A percentile compares a stretch with the other conserved stretches of the same genome.
Conservation (phyloP, 202 grass and related monocot genomes). For the Bolboschoenoplectus hybrid region DNA sequence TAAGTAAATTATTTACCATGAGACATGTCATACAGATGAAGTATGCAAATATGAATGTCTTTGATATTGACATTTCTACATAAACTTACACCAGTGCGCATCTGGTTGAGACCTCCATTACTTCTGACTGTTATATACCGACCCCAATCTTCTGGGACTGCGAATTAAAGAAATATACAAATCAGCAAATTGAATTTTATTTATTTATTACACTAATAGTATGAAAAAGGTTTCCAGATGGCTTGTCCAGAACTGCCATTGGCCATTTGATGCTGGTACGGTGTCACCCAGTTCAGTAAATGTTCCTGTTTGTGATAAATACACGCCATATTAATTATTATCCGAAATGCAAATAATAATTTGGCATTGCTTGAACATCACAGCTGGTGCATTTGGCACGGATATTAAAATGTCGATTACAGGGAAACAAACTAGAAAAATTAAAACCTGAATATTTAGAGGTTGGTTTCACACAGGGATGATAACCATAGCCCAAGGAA, state of each 20-base stretch:
- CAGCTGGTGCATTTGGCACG: constrained; percentile 4
- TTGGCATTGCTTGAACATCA: background rate
- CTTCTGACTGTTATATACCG: constrained; percentile 94
- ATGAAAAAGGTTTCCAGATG: background rate
- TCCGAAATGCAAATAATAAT: constrained; percentile 23
- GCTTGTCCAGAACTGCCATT: constrained; percentile 10
- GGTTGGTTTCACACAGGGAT: constrained; percentile 69
- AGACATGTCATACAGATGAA: constrained; percentile 39
- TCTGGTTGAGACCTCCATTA: constrained; percentile 97
- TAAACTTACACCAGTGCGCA: constrained; percentile 95
- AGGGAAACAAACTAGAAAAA: constrained; percentile 36
- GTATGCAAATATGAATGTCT: constrained; percentile 17
- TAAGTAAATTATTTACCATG: constrained; percentile 36
- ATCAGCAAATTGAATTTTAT: background rate
- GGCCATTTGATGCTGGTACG: background rate
- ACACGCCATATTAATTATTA: background rate
- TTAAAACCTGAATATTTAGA: constrained; percentile 74
- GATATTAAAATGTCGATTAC: constrained; percentile 15
- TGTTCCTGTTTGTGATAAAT: constrained; percentile 11
- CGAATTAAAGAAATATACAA: constrained; percentile 37
- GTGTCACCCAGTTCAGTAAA: constrained; percentile 4
- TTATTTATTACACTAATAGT: constrained; percentile 1
- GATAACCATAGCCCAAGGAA: constrained; percentile 62
- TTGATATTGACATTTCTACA: constrained; percentile 11
- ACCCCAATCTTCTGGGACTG: constrained; percentile 55